Conservation (phyloP, 768 basidiomycete genomes). For the Phanerodontia chrysosporium region DNA sequence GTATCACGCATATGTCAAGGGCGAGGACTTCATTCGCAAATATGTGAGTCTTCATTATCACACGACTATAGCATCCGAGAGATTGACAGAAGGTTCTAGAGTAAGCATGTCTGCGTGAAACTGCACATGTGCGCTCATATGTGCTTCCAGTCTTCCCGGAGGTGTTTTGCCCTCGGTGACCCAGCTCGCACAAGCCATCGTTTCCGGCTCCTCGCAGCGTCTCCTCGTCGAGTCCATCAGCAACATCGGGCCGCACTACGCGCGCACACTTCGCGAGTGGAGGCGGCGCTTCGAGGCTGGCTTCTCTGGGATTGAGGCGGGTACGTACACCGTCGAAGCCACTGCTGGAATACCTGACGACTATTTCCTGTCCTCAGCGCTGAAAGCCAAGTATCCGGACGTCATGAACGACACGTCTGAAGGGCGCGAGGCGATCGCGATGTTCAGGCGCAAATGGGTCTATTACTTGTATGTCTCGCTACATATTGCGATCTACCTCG, state of each 20-base stretch:
- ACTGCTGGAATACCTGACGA: background rate
- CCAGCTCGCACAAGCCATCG: slow-evolving; percentile 46
- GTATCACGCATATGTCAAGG: slow-evolving; percentile 48
- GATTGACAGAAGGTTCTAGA: background rate
- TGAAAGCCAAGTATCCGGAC: slow-evolving; percentile 56
- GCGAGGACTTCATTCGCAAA: slow-evolving; percentile 77
- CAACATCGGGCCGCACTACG: slow-evolving; percentile 75
- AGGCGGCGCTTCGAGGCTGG: slow-evolving; percentile 50
- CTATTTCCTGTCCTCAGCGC: slow-evolving; percentile 22
- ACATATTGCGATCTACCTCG: background rate
- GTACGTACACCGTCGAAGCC: background rate
- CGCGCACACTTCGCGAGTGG: slow-evolving; percentile 81
- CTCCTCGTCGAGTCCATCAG: slow-evolving; percentile 61
- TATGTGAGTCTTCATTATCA: slow-evolving; percentile 48
- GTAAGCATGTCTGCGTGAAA: background rate
- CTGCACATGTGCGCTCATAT: background rate
- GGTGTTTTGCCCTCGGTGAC: slow-evolving; percentile 66
- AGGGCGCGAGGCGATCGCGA: slow-evolving; percentile 55
- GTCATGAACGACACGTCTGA: slow-evolving; percentile 39
- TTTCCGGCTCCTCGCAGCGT: slow-evolving; percentile 45
- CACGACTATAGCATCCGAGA: too few species aligned
- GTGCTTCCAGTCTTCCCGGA: slow-evolving; percentile 53
- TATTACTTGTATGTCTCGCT: slow-evolving; percentile 43
- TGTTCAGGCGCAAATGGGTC: slow-evolving; percentile 56
- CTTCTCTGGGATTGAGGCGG: slow-evolving; percentile 38